Conservation (phyloP, 2,329 filamentous ascomycete species). For the Botrytis sinoallii region DNA sequence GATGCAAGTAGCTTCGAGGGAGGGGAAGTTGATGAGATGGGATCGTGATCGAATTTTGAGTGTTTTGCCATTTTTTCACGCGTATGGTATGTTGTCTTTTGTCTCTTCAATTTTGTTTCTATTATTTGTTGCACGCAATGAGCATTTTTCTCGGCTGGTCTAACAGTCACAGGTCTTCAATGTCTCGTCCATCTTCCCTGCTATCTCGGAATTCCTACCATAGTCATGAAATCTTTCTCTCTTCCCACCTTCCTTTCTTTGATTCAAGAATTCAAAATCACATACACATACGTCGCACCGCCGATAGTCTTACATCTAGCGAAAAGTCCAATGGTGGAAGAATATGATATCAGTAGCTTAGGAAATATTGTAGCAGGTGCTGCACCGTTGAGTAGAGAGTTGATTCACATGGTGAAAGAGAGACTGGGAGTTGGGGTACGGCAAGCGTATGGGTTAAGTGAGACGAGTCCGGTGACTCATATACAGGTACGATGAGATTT, state of each 20-base stretch:
- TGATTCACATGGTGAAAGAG: conserved; percentile 69
- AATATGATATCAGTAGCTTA: conserved; percentile 52
- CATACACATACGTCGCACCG: conserved; percentile 52
- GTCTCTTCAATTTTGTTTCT: neutral
- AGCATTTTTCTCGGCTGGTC: neutral
- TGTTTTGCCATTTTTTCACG: conserved; percentile 11
- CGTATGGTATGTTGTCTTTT: neutral
- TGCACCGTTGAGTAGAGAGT: conserved; percentile 56
- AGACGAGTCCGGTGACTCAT: conserved; percentile 76
- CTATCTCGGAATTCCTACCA: conserved; percentile 47
- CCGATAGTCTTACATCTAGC: conserved; percentile 57
- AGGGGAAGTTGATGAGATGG: conserved; percentile 48
- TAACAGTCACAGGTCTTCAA: conserved; percentile 41
- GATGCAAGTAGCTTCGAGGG: neutral
- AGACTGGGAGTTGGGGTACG: conserved; percentile 66
- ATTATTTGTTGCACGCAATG: neutral
- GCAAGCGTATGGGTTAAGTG: conserved; percentile 83
- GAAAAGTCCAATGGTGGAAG: conserved; percentile 51
- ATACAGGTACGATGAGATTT: conserved; percentile 42
- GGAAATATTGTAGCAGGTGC: conserved; percentile 50
- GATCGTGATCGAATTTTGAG: conserved; percentile 21
- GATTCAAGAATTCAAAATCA: conserved; percentile 52
- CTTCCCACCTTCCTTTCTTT: conserved; percentile 51
- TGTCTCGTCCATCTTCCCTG: conserved; percentile 48
- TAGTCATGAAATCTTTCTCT: conserved; percentile 55